Base-by-base conservation (phyloP, 2,329 filamentous ascomycete genomes). In the Calonectria pauciramosa region DNA sequence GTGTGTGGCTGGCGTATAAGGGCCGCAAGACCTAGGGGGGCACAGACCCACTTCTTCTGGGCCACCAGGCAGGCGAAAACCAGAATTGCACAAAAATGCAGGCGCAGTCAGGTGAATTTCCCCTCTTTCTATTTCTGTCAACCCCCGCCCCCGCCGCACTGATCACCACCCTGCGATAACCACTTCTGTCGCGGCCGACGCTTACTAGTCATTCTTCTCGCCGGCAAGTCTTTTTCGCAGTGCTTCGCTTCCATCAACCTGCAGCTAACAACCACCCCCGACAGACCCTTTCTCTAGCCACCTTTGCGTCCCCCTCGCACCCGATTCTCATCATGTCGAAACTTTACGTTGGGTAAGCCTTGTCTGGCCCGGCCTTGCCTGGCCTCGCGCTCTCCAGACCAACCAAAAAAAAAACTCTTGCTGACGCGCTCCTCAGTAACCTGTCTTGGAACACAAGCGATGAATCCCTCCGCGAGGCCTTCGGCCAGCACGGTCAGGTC, bases 41-140 rank as follows among this genome's bases (percentile, higher is more conserved):
- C 56, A 26, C 56, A 63, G 38, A 28, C 56, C 56, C 56, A 63
- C 56, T 63, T 41, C 41, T 41, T 5, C 8, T 41, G 3, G 56
- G 56, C 56, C 34, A 41, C 56, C 56, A 14, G 34, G 34, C 18
- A n/a, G 32, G 34, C 38, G 34, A 63, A 63, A 63, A 34, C 26
- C 34, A 23, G 23, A 38, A 41, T 41, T 63, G 56, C 41, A 63
- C 34, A 63, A 63, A 63, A 63, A 41, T 63, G 34, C 16, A 38
- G 56, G 56, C 41, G 56, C 38, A 41, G 56, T 34, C 56, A 36
- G 56, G 20, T 63, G 56, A 63, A 63, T 63, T 63, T 63, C 56
- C 56, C 56, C 56, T 63, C 56, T 63, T 63, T 63, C 56, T 63
- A 63, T 63, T 63, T 63, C 56, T 63, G 56, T 63, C 56, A 63